Base-by-base conservation (phyloP, 2,329 filamentous ascomycete species). In the Scytalidium sp. region DNA sequence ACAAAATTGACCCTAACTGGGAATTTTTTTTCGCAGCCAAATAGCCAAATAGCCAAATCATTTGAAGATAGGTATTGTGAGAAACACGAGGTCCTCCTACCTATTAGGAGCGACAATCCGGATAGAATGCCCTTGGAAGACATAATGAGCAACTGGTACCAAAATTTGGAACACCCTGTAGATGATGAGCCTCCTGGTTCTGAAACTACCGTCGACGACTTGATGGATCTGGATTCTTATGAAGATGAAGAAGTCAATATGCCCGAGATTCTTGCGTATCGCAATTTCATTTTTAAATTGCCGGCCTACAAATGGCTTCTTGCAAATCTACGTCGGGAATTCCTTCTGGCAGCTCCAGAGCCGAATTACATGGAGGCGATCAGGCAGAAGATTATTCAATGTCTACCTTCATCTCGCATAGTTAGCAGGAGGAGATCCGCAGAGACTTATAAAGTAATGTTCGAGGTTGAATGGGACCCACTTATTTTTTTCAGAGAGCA, bases 261-360 rank as follows among this genome's bases (percentile, higher is more conserved):
- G 6, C 47, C 47, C 40, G 47, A 49, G 27, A 8, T 49, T 9
- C 15, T 11, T 45, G 27, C 42, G 40, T 49, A 49, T 25, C 41
- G 20, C 39, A 42, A 49, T 17, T 45, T 45, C 21, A 43, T 29
- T 29, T 29, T 29, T 29, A 7, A 29, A 45, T 17, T 54, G 47
- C 48, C 50, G 27, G 52, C 43, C 23, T 55, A 39, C 19, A 47
- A 50, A 36, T 52, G 52, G 50, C 52, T 55, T 3, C 6, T 55
- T 22, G 47, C 21, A 47, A 39, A 20, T 8, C 41, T 55, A 44
- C 50, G 47, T 8, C 29, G 45, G 29, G 44, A 55, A 23, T 17
- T 50, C 19, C 19, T 50, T 22, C 41, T 53, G 6, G 19, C 19
- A 13, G n/a, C 42, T 5, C 20, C 25, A 15, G 43, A 45, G 19